These are phyloP conservation scores for Cryphonectria radicalis DNA, from an alignment of 2,329 filamentous ascomycete genomes.

Conservation along the genomic window DNA sequence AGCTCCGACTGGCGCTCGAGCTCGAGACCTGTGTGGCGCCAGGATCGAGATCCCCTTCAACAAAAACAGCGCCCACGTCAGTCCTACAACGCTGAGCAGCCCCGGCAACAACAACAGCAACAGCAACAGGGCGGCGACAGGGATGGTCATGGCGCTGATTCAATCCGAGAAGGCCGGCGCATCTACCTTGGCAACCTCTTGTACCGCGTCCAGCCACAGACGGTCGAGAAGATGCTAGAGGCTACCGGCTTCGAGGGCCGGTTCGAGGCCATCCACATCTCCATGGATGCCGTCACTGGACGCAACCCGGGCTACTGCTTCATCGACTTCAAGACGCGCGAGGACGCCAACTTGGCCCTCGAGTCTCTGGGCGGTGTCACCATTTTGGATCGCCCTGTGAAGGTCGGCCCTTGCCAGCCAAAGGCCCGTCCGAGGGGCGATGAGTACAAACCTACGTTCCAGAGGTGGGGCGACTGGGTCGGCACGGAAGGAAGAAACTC, in stretches of 20 bases:
- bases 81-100: neutral
- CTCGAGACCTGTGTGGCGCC: neutral
- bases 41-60: neutral
- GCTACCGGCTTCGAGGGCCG: conserved; percentile 41
- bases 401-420: conserved; percentile 68
- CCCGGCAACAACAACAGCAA: neutral
- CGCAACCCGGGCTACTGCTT: conserved; percentile 70
- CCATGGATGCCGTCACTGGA: conserved; percentile 68
- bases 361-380: conserved; percentile 56
- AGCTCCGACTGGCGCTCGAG: neutral
- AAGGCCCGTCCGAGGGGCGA: conserved; percentile 40
- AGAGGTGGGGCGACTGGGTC: conserved; percentile 52
- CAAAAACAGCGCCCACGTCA: neutral
- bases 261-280: conserved; percentile 66
- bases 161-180: conserved; percentile 37
- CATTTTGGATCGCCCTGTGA: conserved; percentile 63
- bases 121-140: neutral
- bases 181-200: conserved; percentile 71
- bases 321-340: conserved; percentile 52
- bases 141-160: neutral
- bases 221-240: conserved; percentile 42
- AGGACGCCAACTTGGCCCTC: conserved; percentile 62
- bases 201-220: conserved; percentile 52
- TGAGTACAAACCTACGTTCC: conserved; percentile 37
- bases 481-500: neutral